Evolutionary conservation across 148 eudicot genomes (phyloP).

Genomic region (Vaccinium macrocarpon): DNA sequence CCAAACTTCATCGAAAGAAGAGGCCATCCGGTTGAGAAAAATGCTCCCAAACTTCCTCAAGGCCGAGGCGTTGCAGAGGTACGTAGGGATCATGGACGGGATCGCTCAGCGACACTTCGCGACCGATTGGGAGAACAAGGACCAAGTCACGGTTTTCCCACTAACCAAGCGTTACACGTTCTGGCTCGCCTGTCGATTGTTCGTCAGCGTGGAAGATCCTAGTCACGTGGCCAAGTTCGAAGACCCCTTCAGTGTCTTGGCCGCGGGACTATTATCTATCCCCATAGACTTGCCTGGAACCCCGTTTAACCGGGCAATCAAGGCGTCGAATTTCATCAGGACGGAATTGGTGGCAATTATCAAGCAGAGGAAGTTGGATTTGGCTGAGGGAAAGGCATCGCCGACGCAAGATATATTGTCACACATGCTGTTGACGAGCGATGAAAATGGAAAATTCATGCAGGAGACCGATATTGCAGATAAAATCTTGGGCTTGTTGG

Average conservation of each 20-base stretch:
- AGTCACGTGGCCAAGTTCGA: not conserved
- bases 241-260: not conserved
- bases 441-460: not conserved
- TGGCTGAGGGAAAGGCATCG: not conserved
- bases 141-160: not conserved
- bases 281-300: not conserved
- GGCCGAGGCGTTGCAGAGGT: not conserved
- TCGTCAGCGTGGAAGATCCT: not conserved
- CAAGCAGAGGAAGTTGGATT: not conserved
- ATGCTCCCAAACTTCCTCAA: not conserved
- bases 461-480: not conserved
- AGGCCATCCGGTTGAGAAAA: constrained; percentile 3
- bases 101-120: not conserved
- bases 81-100: not conserved
- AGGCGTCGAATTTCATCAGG: not conserved
- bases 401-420: not conserved
- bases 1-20: not conserved
- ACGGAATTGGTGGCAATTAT: not conserved
- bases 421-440: not conserved
- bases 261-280: not conserved
- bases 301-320: not conserved
- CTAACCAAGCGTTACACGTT: not conserved
- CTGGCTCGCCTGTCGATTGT: not conserved
- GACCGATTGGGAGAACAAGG: not conserved
- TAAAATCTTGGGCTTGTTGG: constrained; percentile 3